Conservation (phyloP, 176 grass and related monocot genomes). For the Stipa capillata region DNA sequence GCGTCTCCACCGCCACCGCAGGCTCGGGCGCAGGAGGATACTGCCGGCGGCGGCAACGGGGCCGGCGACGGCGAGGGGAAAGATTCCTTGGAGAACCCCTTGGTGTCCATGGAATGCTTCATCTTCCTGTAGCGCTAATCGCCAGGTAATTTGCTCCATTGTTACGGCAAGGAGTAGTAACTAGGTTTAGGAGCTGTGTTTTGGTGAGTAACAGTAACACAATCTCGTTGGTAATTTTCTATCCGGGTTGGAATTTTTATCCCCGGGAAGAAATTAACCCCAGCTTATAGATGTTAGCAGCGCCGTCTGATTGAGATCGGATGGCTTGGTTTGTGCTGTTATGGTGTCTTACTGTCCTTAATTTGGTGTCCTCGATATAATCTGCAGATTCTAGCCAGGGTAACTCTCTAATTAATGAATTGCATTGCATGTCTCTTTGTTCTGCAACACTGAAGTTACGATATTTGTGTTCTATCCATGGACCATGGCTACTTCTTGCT, state of each 20-base stretch:
- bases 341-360: too few species aligned
- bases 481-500: not conserved
- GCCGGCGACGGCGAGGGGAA: slow-evolving; percentile 39
- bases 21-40: too few species aligned
- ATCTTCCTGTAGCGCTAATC: slow-evolving; percentile 92
- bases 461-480: not conserved
- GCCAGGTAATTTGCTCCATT: too few species aligned
- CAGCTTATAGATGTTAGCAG: not conserved
- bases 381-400: not conserved
- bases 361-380: too few species aligned
- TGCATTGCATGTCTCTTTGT: too few species aligned
- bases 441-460: not conserved
- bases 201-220: too few species aligned
- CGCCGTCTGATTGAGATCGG: not conserved
- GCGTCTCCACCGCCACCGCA: too few species aligned
- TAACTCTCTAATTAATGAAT: not conserved
- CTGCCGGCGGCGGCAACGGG: accelerated
- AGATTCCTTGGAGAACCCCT: slow-evolving; percentile 76
- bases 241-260: not conserved
- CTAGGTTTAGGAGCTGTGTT: not conserved
- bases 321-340: not conserved
- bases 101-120: slow-evolving; percentile 92
- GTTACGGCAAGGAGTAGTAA: not conserved
- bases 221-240: not conserved
- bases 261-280: not conserved